Evolutionary conservation across 225 moss, liverwort and hornwort genomes (phyloP).

Genomic region (Lunularia cruciata): DNA sequence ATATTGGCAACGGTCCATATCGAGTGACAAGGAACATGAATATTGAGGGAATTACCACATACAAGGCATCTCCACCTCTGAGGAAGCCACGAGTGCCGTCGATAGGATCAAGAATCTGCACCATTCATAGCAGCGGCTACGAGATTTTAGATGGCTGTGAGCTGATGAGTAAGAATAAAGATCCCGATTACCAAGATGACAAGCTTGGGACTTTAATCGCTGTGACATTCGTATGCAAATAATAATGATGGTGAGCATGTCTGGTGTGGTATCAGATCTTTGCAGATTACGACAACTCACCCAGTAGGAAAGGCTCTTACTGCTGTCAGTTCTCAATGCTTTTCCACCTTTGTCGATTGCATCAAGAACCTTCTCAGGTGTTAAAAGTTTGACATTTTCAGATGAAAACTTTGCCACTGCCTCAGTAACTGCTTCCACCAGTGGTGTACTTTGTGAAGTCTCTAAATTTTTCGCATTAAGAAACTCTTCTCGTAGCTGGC

Average conservation of each 20-base stretch:
- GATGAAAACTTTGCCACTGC: conserved; percentile 47
- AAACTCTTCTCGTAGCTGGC: conserved; percentile 47
- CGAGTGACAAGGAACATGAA: conserved; percentile 12
- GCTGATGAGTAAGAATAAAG: background rate
- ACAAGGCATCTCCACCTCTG: conserved; percentile 67
- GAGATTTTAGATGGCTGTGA: background rate
- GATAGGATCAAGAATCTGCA: conserved; percentile 72
- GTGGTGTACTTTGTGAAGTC: conserved; percentile 20
- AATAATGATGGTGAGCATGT: too few relatives aligned
- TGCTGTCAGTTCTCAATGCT: background rate
- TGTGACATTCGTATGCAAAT: too few relatives aligned
- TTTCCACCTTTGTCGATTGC: conserved; percentile 63
- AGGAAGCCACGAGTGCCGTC: conserved; percentile 77
- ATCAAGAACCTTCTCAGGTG: conserved; percentile 48
- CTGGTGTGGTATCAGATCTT: too few relatives aligned
- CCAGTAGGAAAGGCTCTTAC: conserved; percentile 51
- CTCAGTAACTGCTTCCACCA: conserved; percentile 52
- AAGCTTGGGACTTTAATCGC: too few relatives aligned
- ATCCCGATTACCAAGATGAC: too few relatives aligned
- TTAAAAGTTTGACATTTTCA: conserved; percentile 22
- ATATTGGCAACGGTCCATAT: too few relatives aligned
- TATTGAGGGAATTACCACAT: conserved; percentile 48
- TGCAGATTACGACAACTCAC: conserved; percentile 27
- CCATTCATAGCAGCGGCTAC: background rate
- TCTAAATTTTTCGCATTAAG: conserved; percentile 3